These are phyloP conservation scores for Boletellus emodensis DNA, from an alignment of 768 basidiomycete genomes.

Conservation along the genomic window DNA sequence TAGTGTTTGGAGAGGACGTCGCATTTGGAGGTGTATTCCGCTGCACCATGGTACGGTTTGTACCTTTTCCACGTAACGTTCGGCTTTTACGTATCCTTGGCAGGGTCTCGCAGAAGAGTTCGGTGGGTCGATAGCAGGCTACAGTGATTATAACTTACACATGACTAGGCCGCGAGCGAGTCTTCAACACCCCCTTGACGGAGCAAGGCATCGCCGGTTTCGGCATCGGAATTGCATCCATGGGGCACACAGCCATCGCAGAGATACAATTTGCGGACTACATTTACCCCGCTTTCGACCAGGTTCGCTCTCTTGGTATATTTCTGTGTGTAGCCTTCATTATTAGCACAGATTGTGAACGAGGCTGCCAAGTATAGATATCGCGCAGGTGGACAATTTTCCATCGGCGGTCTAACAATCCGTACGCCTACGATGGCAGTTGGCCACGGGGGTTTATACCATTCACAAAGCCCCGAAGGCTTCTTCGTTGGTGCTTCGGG, in stretches of 20 bases:
- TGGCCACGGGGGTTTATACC: constrained; percentile 89
- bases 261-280: constrained; percentile 92
- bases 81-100: constrained; percentile 1
- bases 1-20: constrained; percentile 90
- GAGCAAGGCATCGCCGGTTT: constrained; percentile 96
- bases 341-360: constrained; percentile 69
- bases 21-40: constrained; percentile 94
- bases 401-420: constrained; percentile 79
- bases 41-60: constrained; percentile 73
- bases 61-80: constrained; percentile 4
- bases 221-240: constrained; percentile 84
- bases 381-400: constrained; percentile 79
- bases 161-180: constrained; percentile 72
- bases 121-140: constrained; percentile 43
- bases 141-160: neutral
- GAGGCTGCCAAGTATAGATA: constrained; percentile 94
- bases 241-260: constrained; percentile 93
- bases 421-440: constrained; percentile 90
- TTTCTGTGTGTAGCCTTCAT: neutral
- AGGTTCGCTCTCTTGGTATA: constrained; percentile 43
- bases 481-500: constrained; percentile 92
- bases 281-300: constrained; percentile 93
- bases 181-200: constrained; percentile 92
- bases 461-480: constrained; percentile 93
- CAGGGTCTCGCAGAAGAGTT: constrained; percentile 92